Conservation (phyloP, 768 basidiomycete genomes). For the Boletus reticulatus region DNA sequence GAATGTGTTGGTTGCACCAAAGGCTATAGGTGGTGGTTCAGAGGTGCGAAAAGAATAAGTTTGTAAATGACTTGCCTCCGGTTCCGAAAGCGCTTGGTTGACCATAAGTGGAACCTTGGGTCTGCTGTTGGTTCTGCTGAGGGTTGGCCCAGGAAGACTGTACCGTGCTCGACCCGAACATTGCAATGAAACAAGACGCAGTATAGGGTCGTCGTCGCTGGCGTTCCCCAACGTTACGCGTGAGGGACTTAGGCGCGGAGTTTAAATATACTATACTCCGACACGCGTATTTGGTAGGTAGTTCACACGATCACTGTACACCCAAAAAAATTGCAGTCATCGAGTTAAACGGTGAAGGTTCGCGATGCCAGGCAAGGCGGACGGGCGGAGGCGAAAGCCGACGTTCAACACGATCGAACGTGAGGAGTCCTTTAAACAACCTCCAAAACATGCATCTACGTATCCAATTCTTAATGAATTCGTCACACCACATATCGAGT, state of each 20-base stretch:
- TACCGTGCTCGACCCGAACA: conserved; percentile 57
- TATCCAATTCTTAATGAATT: conserved; percentile 89
- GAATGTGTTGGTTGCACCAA: conserved; percentile 55
- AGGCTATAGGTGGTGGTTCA: conserved; percentile 40
- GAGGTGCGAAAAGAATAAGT: conserved; percentile 25
- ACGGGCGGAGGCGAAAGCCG: conserved; percentile 37
- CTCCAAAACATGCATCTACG: conserved; percentile 63
- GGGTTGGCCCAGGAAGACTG: conserved; percentile 68
- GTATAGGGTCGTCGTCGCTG: conserved; percentile 26
- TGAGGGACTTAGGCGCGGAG: conserved; percentile 19
- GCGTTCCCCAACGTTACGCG: conserved; percentile 11
- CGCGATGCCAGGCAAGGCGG: conserved; percentile 52
- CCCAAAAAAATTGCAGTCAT: conserved; percentile 11
- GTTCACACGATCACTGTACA: conserved; percentile 22
- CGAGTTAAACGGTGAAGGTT: background rate
- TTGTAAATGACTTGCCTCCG: conserved; percentile 39
- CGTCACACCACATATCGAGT: conserved; percentile 90
- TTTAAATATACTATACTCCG: conserved; percentile 18
- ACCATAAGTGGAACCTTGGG: conserved; percentile 60
- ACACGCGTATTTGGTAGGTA: conserved; percentile 21
- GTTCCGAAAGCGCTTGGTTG: conserved; percentile 66
- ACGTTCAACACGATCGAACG: conserved; percentile 83
- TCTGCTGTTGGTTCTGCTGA: conserved; percentile 60
- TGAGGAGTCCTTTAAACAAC: conserved; percentile 75
- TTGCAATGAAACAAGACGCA: conserved; percentile 32